phyloP scores from a whole-genome alignment of 371 early-diverging fungal species.

The Rhizopus sp. region DNA sequence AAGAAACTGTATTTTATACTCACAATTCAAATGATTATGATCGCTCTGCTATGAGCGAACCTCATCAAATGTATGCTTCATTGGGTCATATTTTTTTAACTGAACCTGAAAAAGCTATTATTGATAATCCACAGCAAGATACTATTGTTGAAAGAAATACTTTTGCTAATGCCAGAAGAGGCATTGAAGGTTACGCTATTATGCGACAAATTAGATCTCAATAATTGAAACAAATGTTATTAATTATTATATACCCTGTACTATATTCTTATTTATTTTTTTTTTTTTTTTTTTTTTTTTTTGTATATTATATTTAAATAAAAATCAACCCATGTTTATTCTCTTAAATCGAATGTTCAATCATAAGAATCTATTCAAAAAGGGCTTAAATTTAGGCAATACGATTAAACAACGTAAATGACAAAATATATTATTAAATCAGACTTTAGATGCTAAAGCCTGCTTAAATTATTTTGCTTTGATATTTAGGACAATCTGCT shows the following conservation, averaged over 20 bases:
- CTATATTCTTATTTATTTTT: background rate
- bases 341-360: too few species aligned
- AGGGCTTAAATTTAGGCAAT: too few species aligned
- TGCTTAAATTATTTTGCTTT: too few species aligned
- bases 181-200: constrained; percentile 13
- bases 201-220: constrained; percentile 13
- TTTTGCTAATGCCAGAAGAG: constrained; percentile 14
- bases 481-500: too few species aligned
- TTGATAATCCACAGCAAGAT: constrained; percentile 13
- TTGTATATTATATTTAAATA: constrained; percentile 1
- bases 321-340: constrained; percentile 4
- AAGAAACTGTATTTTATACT: constrained; percentile 41
- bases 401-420: too few species aligned
- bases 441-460: too few species aligned
- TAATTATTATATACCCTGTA: background rate
- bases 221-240: background rate
- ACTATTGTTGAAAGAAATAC: constrained; percentile 15
- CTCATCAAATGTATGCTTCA: background rate
- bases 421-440: too few species aligned
- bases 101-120: constrained; percentile 5
- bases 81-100: constrained; percentile 13
- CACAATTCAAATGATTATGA: constrained; percentile 45
- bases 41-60: constrained; percentile 20
- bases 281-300: background rate
- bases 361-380: too few species aligned